Percentiles rank a stretch among this genome's conserved stretches.
These are phyloP conservation scores for Metschnikowia sp. DNA, from an alignment of 805 yeast species.

Conservation along the genomic window DNA sequence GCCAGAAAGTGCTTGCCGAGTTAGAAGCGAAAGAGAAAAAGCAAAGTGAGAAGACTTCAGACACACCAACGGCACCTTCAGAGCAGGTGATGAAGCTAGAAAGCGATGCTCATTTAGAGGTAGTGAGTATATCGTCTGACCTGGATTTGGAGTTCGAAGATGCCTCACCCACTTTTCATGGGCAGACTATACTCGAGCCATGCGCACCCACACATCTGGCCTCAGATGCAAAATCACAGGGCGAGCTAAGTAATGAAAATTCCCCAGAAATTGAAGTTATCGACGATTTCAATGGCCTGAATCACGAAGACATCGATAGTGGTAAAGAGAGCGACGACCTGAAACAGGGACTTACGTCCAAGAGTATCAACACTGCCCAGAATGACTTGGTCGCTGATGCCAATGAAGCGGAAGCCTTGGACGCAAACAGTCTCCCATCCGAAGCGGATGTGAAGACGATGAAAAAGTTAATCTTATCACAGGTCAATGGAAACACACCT, in stretches of 20 bases:
- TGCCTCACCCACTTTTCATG: neutral
- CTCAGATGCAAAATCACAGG: too few relatives aligned
- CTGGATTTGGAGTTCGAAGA: constrained; percentile 6
- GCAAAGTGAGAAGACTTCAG: neutral
- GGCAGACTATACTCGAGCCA: neutral
- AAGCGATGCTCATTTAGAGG: neutral
- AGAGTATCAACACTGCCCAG: too few relatives aligned
- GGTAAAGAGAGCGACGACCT: too few relatives aligned
- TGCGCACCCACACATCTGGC: neutral
- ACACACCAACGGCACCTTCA: neutral
- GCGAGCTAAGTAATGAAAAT: too few relatives aligned
- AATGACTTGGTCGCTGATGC: too few relatives aligned
- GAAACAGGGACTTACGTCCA: too few relatives aligned
- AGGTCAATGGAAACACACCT: constrained; percentile 11
- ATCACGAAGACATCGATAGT: too few relatives aligned
- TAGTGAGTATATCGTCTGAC: neutral
- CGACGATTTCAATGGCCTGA: too few relatives aligned
- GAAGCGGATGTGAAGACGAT: constrained; percentile 8
- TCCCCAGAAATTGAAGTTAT: too few relatives aligned
- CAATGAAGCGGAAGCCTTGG: too few relatives aligned
- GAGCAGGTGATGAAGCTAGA: neutral
- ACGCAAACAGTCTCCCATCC: neutral
- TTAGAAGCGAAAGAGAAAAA: neutral
- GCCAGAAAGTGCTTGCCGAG: constrained; percentile 1
- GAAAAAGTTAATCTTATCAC: constrained; percentile 8